Evolutionary conservation across 805 yeast species (phyloP).

Genomic region (Saccharomycopsis olivae): DNA sequence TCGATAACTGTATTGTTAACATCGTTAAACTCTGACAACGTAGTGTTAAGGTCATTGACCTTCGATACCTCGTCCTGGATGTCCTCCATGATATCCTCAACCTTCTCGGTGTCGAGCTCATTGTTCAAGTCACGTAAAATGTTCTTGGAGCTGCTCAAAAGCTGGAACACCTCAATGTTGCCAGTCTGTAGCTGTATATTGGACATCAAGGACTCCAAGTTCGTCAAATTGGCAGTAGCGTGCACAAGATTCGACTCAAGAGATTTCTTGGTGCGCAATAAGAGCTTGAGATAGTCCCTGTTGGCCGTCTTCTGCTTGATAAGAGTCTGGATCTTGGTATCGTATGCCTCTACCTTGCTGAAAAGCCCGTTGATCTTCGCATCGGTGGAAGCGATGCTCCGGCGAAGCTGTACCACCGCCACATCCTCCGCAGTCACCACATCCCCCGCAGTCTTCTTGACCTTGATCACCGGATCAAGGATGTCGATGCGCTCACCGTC

Average conservation of each 20-base stretch:
- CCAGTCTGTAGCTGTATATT: slow-evolving; percentile 11
- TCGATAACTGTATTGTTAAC: slow-evolving; percentile 20
- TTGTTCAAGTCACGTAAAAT: slow-evolving; percentile 14
- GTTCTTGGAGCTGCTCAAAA: slow-evolving; percentile 10
- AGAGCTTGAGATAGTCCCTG: slow-evolving; percentile 11
- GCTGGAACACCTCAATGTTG: slow-evolving; percentile 10
- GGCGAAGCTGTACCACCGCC: slow-evolving; percentile 10
- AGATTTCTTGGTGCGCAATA: slow-evolving; percentile 11
- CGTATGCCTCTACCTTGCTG: slow-evolving; percentile 5
- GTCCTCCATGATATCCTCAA: slow-evolving; percentile 12
- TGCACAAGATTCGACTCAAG: slow-evolving; percentile 8
- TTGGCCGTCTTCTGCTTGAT: slow-evolving; percentile 4
- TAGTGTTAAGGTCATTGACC: slow-evolving; percentile 12
- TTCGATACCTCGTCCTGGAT: slow-evolving; percentile 8
- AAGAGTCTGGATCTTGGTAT: slow-evolving; percentile 2
- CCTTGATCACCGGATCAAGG: slow-evolving; percentile 11
- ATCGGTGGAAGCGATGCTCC: slow-evolving; percentile 3
- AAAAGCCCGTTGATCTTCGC: slow-evolving; percentile 3
- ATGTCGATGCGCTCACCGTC: slow-evolving; percentile 3
- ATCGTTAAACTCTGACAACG: slow-evolving; percentile 7
- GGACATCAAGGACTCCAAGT: slow-evolving; percentile 9
- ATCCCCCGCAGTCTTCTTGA: slow-evolving; percentile 1
- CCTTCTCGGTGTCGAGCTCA: slow-evolving; percentile 9
- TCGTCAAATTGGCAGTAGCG: slow-evolving; percentile 10
- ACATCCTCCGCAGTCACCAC: slow-evolving; percentile 6